Evolutionary conservation across 2,329 filamentous ascomycete species (phyloP).

Genomic region (Claviceps digitariae): DNA sequence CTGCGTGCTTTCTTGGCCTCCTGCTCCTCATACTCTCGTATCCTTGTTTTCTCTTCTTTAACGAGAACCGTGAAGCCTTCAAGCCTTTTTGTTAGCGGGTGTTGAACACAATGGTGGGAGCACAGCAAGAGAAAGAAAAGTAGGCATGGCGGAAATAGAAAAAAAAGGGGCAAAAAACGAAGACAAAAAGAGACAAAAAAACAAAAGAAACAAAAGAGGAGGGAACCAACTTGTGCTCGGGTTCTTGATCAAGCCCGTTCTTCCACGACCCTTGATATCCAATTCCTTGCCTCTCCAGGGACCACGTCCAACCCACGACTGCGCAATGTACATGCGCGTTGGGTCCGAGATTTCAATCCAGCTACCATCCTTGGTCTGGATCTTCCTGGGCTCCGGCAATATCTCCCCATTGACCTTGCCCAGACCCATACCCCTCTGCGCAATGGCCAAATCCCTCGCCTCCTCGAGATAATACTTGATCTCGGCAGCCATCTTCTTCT

Average conservation of each 20-base stretch:
- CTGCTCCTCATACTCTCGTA: conserved; percentile 66
- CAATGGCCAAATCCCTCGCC: conserved; percentile 69
- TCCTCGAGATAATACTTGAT: conserved; percentile 67
- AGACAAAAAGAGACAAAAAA: not conserved
- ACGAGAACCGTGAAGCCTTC: conserved; percentile 66
- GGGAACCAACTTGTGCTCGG: conserved; percentile 62
- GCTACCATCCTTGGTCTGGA: conserved; percentile 63
- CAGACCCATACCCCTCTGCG: conserved; percentile 73
- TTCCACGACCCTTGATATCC: conserved; percentile 65
- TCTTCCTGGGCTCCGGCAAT: conserved; percentile 31
- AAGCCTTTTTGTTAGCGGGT: not conserved
- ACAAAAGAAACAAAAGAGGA: not conserved
- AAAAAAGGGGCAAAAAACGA: not conserved
- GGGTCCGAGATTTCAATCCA: conserved; percentile 58
- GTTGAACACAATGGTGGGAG: not conserved
- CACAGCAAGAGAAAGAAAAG: not conserved
- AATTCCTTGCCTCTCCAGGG: conserved; percentile 40
- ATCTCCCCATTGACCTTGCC: conserved; percentile 27
- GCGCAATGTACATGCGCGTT: conserved; percentile 75
- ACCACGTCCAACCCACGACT: conserved; percentile 84
- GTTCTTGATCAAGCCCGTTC: conserved; percentile 51
- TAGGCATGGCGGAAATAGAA: not conserved
- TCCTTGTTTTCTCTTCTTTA: conserved; percentile 86
- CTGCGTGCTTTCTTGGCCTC: conserved; percentile 60
- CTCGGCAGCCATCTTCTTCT: conserved; percentile 81